Evolutionary conservation across 352 stramenopile species (phyloP), one percentile per base, ranked within the genome.

Genomic region (Globisporangium okanoganense): DNA sequence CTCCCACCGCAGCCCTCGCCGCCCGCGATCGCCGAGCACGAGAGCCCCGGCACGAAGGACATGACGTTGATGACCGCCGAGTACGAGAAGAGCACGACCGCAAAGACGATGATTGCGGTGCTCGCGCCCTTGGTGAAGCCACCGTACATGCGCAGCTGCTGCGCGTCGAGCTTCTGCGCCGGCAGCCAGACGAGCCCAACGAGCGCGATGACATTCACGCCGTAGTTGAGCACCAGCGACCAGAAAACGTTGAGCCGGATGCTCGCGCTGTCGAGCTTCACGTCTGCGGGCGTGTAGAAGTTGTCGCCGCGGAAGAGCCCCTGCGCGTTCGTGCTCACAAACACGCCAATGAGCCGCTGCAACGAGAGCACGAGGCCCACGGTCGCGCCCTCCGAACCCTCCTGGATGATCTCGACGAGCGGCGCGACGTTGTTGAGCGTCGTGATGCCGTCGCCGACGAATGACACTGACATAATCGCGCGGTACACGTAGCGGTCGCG

Each of bases 131-230:
- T 84, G 20, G 73, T 86, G 65, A 85, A 87, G 10, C 79, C 79
- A 10, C 79, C 79, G 44, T 85, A 87, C 66, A 79, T 81, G 33
- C 74, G 80, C 43, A 85, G 51, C 53, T 87, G 78, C 67, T 90
- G 80, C 14, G 78, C 74, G 47, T 87, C 80, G 2, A 86, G 72
- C 61, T 90, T 90, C 62, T 90, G 80, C 9, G 72, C 72, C 6
- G 80, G 80, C n/a, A 87, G 66, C 56, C 56, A 62, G 45, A 62
- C 18, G 27, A 62, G 44, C 6, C 56, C 56, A 10, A 62, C 33
- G 27, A 58, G 48, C 56, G 56, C 56, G 33, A 62, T 22, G 6
- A 62, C 22, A 22, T 62, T 62, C 12, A 62, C 27, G 56, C 56
- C 56, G 45, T 62, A 62, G 45, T 62, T 62, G 56, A 62, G 56